Conservation (phyloP, 2,329 filamentous ascomycete genomes). For the Penicillium janthinellum region DNA sequence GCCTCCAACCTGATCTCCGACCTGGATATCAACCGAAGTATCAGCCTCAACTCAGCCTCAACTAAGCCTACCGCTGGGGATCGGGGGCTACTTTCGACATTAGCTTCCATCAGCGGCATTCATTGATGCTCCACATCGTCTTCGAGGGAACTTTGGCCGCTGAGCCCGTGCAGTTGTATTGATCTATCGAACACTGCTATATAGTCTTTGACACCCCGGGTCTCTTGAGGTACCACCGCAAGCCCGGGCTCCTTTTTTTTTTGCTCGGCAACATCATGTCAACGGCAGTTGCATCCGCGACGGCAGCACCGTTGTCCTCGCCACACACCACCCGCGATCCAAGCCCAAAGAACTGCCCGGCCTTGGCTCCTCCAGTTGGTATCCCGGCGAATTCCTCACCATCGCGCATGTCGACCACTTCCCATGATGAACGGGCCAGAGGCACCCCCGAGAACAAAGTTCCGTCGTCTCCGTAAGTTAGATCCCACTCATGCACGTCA, state of each 20-base stretch:
- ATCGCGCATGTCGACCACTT: slow-evolving; percentile 33
- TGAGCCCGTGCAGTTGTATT: slow-evolving; percentile 5
- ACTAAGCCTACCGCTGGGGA: neutral
- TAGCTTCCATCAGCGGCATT: slow-evolving; percentile 1
- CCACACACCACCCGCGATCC: slow-evolving; percentile 47
- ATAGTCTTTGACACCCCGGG: neutral
- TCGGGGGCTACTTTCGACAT: neutral
- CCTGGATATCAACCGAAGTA: neutral
- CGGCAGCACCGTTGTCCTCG: slow-evolving; percentile 46
- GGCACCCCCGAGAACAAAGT: slow-evolving; percentile 41
- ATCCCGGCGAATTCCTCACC: slow-evolving; percentile 39
- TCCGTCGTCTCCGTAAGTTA: slow-evolving; percentile 53
- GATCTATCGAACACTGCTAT: neutral
- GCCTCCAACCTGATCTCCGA: neutral
- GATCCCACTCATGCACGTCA: neutral
- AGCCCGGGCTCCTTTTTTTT: neutral
- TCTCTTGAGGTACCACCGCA: neutral
- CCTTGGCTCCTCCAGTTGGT: slow-evolving; percentile 39
- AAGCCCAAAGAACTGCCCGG: slow-evolving; percentile 49
- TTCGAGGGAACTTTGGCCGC: slow-evolving; percentile 7
- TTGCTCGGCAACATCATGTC: slow-evolving; percentile 41
- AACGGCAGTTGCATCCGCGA: slow-evolving; percentile 51
- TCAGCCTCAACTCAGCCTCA: slow-evolving; percentile 1
- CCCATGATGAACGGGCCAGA: slow-evolving; percentile 39
- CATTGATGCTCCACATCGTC: slow-evolving; percentile 16